Percentiles rank a stretch among this genome's conserved stretches.
Conservation (phyloP, 257 asterid species). For the Salvia splendens region DNA sequence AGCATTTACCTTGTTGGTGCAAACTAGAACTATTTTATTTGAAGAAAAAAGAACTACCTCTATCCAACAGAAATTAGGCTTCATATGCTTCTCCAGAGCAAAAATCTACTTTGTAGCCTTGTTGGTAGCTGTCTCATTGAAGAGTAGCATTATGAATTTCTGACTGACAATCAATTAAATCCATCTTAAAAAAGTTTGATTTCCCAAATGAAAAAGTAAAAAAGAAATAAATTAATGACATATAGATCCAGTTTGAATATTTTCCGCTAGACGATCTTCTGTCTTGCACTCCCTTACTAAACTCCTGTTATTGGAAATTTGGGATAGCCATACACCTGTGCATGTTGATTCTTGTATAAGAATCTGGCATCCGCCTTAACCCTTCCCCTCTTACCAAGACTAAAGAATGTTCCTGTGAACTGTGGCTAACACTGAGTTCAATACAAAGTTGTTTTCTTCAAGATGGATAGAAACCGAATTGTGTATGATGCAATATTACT, state of each 20-base stretch:
- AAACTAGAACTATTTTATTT: background rate
- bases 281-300: background rate
- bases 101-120: background rate
- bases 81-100: slow-evolving; percentile 13
- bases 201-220: background rate
- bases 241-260: background rate
- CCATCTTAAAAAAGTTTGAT: background rate
- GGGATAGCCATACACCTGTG: background rate
- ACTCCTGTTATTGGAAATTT: background rate
- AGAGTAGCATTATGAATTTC: slow-evolving; percentile 3
- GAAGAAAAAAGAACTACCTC: background rate
- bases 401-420: background rate
- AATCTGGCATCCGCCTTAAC: background rate
- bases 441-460: background rate
- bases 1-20: background rate
- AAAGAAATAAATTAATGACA: background rate
- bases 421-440: background rate
- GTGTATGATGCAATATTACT: background rate
- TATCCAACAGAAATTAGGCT: background rate
- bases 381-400: no score
- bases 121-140: slow-evolving; percentile 1
- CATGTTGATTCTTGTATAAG: background rate
- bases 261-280: background rate
- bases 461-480: slow-evolving; percentile 4
- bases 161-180: slow-evolving; percentile 7